Percentiles rank a stretch among this genome's conserved stretches.
These are phyloP conservation scores for Eucalyptus tenuipes DNA, from an alignment of 345 rosid genomes.

Conservation along the genomic window DNA sequence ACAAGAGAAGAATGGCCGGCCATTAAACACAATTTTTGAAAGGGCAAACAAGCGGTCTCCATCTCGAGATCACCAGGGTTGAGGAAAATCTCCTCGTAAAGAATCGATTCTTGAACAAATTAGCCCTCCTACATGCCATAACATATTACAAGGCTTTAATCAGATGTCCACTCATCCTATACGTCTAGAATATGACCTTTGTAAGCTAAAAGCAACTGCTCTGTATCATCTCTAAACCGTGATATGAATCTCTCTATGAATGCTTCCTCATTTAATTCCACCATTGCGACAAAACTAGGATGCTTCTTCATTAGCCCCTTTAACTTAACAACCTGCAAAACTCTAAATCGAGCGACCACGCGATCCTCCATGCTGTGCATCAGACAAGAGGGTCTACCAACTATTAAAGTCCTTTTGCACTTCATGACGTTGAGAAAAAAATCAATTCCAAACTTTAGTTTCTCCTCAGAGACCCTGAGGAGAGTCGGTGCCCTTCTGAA, in stretches of 20 bases:
- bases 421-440: conserved; percentile 7
- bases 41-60: not conserved
- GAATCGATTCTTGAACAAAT: not conserved
- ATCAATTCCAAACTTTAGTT: conserved; percentile 12
- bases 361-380: conserved; percentile 17
- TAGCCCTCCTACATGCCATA: not conserved
- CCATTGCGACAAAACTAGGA: not conserved
- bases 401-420: conserved; percentile 6
- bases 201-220: conserved; percentile 16
- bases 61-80: not conserved
- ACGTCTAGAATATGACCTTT: not conserved
- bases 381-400: conserved; percentile 1
- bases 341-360: conserved; percentile 16
- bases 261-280: not conserved
- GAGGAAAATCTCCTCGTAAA: not conserved
- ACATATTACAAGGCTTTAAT: not conserved
- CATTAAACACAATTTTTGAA: not conserved
- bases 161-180: not conserved
- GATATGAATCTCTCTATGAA: conserved; percentile 14
- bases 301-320: conserved; percentile 14
- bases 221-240: conserved; percentile 9
- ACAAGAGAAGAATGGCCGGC: not conserved
- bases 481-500: conserved; percentile 13
- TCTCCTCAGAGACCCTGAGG: conserved; percentile 7
- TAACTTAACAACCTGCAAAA: conserved; percentile 14